Conservation (phyloP, 345 rosid genomes). For the Viola odorata region DNA sequence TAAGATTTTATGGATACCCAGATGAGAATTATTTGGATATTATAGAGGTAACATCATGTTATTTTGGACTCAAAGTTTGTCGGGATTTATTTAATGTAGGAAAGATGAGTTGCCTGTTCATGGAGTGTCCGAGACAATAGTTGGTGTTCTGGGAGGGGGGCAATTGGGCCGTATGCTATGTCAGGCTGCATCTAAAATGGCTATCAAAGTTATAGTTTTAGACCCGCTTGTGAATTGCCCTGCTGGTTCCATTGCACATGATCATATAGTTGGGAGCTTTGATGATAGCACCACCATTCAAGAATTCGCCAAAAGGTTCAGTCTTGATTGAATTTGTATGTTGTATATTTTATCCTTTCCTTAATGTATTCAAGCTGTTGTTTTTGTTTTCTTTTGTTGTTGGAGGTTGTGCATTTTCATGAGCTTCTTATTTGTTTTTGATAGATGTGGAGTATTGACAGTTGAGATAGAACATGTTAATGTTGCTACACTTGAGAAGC, state of each 20-base stretch:
- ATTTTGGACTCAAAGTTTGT: background rate
- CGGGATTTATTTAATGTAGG: constrained; percentile 23
- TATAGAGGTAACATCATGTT: background rate
- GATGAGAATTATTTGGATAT: background rate
- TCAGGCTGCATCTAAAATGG: constrained; percentile 93
- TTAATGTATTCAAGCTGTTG: background rate
- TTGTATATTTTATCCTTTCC: too few species aligned
- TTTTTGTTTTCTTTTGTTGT: background rate
- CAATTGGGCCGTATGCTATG: constrained; percentile 96
- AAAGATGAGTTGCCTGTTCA: constrained; percentile 40
- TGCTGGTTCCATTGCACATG: constrained; percentile 63
- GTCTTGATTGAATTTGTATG: constrained; percentile 6
- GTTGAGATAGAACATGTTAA: constrained; percentile 96
- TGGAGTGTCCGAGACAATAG: constrained; percentile 59
- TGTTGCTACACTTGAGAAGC: constrained; percentile 78
- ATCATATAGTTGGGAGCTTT: constrained; percentile 86
- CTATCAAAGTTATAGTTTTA: constrained; percentile 77
- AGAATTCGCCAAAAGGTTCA: constrained; percentile 81
- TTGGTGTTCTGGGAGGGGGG: constrained; percentile 98
- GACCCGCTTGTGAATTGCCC: constrained; percentile 86
- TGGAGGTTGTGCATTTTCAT: constrained; percentile 11
- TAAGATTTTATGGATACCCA: background rate
- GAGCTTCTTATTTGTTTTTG: constrained; percentile 22
- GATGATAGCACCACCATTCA: constrained; percentile 63
- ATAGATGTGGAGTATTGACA: constrained; percentile 86